phyloP scores from a whole-genome alignment of 2,329 filamentous ascomycete species.

The Ophiostoma piceae region DNA sequence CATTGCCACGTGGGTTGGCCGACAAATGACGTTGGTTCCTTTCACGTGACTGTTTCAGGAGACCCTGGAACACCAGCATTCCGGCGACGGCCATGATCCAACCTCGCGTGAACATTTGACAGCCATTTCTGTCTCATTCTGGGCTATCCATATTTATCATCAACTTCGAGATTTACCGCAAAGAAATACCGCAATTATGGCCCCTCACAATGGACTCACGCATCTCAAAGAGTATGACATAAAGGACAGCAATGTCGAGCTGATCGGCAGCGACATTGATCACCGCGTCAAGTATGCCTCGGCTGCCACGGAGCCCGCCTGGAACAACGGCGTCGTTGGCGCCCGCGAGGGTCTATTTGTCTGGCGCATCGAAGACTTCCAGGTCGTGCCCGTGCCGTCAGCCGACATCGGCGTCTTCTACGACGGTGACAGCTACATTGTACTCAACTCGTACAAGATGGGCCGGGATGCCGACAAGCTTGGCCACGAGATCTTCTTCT shows the following conservation, averaged over 20 bases:
- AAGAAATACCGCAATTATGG: slow-evolving; percentile 39
- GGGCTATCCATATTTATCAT: background rate
- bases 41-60: slow-evolving; percentile 10
- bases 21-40: background rate
- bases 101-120: background rate
- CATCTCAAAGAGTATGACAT: slow-evolving; percentile 61
- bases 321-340: slow-evolving; percentile 56
- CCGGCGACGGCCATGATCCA: background rate
- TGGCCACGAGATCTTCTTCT: slow-evolving; percentile 64
- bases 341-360: slow-evolving; percentile 50
- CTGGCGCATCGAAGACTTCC: slow-evolving; percentile 64
- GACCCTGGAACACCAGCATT: background rate
- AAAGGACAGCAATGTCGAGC: slow-evolving; percentile 62
- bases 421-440: slow-evolving; percentile 64
- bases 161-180: background rate
- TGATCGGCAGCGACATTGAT: slow-evolving; percentile 59
- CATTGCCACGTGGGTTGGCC: slow-evolving; percentile 7
- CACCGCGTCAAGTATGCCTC: slow-evolving; percentile 64
- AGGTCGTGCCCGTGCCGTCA: slow-evolving; percentile 57
- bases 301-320: slow-evolving; percentile 59
- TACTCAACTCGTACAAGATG: slow-evolving; percentile 50
- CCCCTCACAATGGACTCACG: slow-evolving; percentile 56
- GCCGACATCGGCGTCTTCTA: slow-evolving; percentile 56
- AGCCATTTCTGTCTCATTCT: background rate
- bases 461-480: slow-evolving; percentile 32